phyloP scores from a whole-genome alignment of 1,139 yeast genomes.

The Candida sp. region DNA sequence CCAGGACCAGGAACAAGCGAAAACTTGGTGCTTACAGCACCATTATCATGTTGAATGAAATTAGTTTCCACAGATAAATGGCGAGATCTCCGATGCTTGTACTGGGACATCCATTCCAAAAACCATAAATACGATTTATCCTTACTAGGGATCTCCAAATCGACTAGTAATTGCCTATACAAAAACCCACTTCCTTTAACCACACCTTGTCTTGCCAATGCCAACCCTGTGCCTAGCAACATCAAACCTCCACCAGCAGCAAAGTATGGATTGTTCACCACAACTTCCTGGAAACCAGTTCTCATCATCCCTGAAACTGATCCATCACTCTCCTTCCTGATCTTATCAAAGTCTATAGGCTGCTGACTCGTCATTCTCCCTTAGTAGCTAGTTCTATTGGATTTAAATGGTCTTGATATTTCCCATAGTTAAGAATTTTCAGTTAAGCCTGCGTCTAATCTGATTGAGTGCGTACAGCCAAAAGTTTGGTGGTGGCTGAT shows the following conservation, averaged over 20 bases:
- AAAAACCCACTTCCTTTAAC: slow-evolving; percentile 62
- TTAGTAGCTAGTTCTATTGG: not conserved
- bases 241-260: slow-evolving; percentile 98
- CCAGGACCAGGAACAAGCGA: slow-evolving; percentile 99
- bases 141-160: slow-evolving; percentile 88
- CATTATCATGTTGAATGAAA: slow-evolving; percentile 88
- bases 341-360: slow-evolving; percentile 33
- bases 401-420: too few relatives aligned
- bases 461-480: not conserved
- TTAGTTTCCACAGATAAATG: slow-evolving; percentile 90
- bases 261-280: slow-evolving; percentile 82
- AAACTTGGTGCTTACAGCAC: slow-evolving; percentile 83
- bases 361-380: not conserved
- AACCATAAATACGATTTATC: slow-evolving; percentile 96
- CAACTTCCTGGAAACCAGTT: slow-evolving; percentile 48
- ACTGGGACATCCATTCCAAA: slow-evolving; percentile 92
- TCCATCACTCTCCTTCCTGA: slow-evolving; percentile 36
- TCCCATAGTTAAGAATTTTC: not conserved
- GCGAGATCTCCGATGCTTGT: slow-evolving; percentile 69
- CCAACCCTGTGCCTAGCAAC: slow-evolving; percentile 87
- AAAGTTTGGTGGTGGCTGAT: too few relatives aligned
- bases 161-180: slow-evolving; percentile 84
- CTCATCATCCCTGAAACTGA: slow-evolving; percentile 28
- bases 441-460: not conserved
- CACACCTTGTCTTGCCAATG: slow-evolving; percentile 71